Percentiles rank a stretch among this genome's conserved stretches.
Evolutionary conservation across 768 basidiomycete species (phyloP).

Genomic region (Suillus subaureus): DNA sequence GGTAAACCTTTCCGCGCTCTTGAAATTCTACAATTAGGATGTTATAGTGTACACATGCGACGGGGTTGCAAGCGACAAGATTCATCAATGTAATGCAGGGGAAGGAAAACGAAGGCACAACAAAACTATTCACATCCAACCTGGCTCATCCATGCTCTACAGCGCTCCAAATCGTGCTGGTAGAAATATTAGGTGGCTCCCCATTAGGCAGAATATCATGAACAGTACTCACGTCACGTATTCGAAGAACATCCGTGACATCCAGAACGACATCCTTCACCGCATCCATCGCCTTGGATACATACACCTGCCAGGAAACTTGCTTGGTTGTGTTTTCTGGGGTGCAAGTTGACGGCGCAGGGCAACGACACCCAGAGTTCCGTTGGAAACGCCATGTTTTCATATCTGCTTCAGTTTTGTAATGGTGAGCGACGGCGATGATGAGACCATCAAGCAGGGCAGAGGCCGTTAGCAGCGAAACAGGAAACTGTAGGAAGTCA

Average conservation of each 20-base stretch:
- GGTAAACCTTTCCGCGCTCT: not conserved
- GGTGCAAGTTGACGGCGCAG: not conserved
- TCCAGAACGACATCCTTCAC: conserved; percentile 24
- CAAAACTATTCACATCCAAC: conserved; percentile 14
- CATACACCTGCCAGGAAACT: conserved; percentile 16
- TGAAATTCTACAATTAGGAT: conserved; percentile 19
- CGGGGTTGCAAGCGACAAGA: not conserved
- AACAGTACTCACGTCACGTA: conserved; percentile 20
- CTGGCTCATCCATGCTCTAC: conserved; percentile 23
- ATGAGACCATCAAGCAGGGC: conserved; percentile 51
- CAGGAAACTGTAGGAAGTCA: conserved; percentile 52
- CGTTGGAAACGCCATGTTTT: not conserved
- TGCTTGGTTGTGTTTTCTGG: conserved; percentile 1
- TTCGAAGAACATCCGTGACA: conserved; percentile 26
- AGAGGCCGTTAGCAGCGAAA: conserved; percentile 55
- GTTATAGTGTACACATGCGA: not conserved
- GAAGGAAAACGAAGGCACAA: not conserved
- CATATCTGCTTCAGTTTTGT: conserved; percentile 33
- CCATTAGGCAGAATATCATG: not conserved
- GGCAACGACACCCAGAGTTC: not conserved
- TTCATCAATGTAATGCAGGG: not conserved
- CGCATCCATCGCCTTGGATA: conserved; percentile 13
- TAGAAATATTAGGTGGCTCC: not conserved
- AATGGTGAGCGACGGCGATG: conserved; percentile 38
- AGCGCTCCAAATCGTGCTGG: conserved; percentile 29